These are phyloP conservation scores for Alternaria burnsii DNA, from an alignment of 2,329 filamentous ascomycete species.

Conservation along the genomic window DNA sequence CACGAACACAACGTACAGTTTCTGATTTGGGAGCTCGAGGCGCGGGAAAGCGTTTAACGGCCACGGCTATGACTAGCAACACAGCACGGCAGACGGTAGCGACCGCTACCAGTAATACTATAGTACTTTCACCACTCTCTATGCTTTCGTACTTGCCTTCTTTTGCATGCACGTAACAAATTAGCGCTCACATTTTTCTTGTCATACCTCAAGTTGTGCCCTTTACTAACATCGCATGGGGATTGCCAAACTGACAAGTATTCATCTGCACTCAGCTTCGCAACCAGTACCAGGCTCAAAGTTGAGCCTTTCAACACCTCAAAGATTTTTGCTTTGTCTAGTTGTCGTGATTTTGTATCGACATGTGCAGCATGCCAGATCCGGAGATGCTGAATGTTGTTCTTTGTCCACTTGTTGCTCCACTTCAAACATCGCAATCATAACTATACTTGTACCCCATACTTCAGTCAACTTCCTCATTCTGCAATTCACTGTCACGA, in stretches of 20 bases:
- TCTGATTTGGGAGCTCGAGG: slow-evolving; percentile 30
- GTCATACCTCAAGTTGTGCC: not conserved
- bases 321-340: not conserved
- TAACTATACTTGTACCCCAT: not conserved
- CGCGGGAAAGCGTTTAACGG: slow-evolving; percentile 30
- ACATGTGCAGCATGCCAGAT: not conserved
- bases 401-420: slow-evolving; percentile 3
- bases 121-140: not conserved
- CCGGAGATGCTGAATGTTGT: not conserved
- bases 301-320: not conserved
- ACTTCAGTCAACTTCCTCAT: not conserved
- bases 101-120: not conserved
- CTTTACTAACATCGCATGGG: not conserved
- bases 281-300: not conserved
- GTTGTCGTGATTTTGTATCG: not conserved
- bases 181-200: not conserved
- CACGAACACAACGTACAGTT: slow-evolving; percentile 32
- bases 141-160: not conserved
- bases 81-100: not conserved
- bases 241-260: not conserved
- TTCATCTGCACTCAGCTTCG: not conserved
- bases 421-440: not conserved
- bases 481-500: not conserved
- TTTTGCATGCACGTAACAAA: not conserved
- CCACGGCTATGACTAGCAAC: not conserved